Base-by-base conservation (phyloP, 129 eudicot genomes). In the Tagetes patula region DNA sequence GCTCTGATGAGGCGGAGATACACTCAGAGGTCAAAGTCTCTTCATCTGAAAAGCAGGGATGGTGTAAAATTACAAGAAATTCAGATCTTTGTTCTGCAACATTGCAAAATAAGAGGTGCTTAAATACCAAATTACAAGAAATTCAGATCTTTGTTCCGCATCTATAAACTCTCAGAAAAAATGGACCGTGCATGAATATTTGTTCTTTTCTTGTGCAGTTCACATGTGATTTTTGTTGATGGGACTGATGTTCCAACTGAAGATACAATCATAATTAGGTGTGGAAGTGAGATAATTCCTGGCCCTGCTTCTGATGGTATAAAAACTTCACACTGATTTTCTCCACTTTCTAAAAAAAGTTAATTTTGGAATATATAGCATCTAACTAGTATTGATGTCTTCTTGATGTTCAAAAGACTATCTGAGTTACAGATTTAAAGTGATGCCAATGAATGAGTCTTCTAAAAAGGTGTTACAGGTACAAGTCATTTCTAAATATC, bases 31-130 rank as follows among this genome's bases (percentile, higher is more conserved):
- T 85, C 38, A 85, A 77, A 69, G 45, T 64, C 36, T 76, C 85
- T 63, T 64, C 89, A 14, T 52, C 76, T 46, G 92, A 80, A 67
- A 92, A 85, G 77, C 85, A 70, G 27, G 87, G 64, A 53, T 92
- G 98, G 98, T 89, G 96, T 77, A 86, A 85, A 82, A 89, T 92
- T 69, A 80, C 89, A 34, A 89, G 96, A 82, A 88, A 92, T 58
- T 72, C 82, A 5, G 96, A 92, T 77, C 84, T 86, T 1, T 79
- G 72, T 61, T 89, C 96, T 60, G 98, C 91, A 70, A 77, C 64
- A 14, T 53, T 92, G 67, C 85, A 82, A 67, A 92, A 92, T 78
- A 87, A 72, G 78, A 85, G 96, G 98, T 88, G 74, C 70, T 45
- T 56, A 47, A 60, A 3, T 13, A 40, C 61, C 32, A 14, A 37